Evolutionary conservation across 2,329 filamentous ascomycete genomes (phyloP).

Genomic region (Hymenotorrendiella dingleyae): DNA sequence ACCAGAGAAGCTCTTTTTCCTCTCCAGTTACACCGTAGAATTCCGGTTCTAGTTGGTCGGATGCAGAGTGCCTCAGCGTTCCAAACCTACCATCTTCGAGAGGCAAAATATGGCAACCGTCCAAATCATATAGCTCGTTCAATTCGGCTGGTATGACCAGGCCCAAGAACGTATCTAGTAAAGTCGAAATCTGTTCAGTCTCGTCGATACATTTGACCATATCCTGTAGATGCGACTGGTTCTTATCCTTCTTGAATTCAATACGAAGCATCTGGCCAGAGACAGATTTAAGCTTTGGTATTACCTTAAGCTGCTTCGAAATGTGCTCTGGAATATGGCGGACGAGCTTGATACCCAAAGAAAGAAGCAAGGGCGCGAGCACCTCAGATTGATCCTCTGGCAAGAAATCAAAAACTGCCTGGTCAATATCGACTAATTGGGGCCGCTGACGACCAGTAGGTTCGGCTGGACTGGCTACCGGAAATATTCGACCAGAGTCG

Average conservation of each 20-base stretch:
- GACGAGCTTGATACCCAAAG: slow-evolving; percentile 15
- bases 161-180: slow-evolving; percentile 10
- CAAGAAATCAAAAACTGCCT: slow-evolving; percentile 24
- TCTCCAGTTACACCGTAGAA: slow-evolving; percentile 13
- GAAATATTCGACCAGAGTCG: slow-evolving; percentile 17
- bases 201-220: no score
- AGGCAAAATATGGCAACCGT: slow-evolving; percentile 25
- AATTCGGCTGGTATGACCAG: slow-evolving; percentile 6
- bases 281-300: slow-evolving; percentile 12
- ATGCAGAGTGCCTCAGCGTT: slow-evolving; percentile 6
- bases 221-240: slow-evolving; percentile 3
- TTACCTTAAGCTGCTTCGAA: slow-evolving; percentile 6
- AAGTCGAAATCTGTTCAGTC: no score
- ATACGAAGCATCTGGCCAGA: slow-evolving; percentile 11
- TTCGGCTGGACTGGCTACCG: slow-evolving; percentile 8
- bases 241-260: slow-evolving; percentile 13
- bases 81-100: slow-evolving; percentile 21
- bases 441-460: not conserved
- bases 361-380: slow-evolving; percentile 15
- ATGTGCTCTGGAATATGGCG: slow-evolving; percentile 12
- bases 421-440: slow-evolving; percentile 9
- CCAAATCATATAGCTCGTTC: slow-evolving; percentile 14
- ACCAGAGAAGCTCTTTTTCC: slow-evolving; percentile 21
- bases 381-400: slow-evolving; percentile 5
- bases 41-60: not conserved